Conservation (phyloP, 1,139 yeast genomes). For the Geotrichum europaeum region DNA sequence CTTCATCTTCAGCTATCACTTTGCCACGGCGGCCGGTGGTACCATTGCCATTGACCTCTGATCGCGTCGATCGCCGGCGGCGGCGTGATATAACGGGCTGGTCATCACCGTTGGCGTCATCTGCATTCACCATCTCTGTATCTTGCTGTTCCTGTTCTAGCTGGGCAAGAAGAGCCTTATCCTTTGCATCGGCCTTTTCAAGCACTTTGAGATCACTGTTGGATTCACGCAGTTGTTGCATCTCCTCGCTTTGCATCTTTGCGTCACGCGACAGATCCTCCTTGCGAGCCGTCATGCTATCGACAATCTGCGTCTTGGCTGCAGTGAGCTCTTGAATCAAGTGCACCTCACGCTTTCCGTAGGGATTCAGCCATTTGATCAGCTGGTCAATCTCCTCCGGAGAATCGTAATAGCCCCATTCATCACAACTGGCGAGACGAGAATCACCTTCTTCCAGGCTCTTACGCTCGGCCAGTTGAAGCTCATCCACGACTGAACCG, state of each 20-base stretch:
- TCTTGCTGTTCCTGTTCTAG: constrained; percentile 17
- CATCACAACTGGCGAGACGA: constrained; percentile 45
- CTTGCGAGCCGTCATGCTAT: constrained; percentile 55
- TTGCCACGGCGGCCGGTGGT: not conserved
- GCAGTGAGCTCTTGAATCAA: constrained; percentile 54
- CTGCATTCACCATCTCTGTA: constrained; percentile 17
- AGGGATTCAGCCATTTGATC: constrained; percentile 61
- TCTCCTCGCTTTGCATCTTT: constrained; percentile 23
- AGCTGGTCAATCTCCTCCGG: constrained; percentile 55
- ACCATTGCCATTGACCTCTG: not conserved
- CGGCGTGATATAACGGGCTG: constrained; percentile 5
- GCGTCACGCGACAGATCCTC: constrained; percentile 38
- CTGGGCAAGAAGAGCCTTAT: constrained; percentile 16
- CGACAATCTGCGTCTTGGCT: constrained; percentile 46
- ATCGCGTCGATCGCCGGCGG: constrained; percentile 6
- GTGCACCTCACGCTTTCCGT: constrained; percentile 70
- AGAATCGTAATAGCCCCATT: constrained; percentile 70
- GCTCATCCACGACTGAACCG: constrained; percentile 23
- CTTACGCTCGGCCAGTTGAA: constrained; percentile 46
- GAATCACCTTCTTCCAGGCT: constrained; percentile 60
- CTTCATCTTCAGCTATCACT: constrained; percentile 5
- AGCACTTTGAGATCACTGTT: constrained; percentile 25
- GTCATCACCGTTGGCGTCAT: constrained; percentile 4
- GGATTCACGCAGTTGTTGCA: constrained; percentile 27
- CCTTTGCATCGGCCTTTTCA: constrained; percentile 25